Evolutionary conservation across 495 filamentous ascomycete species (phyloP), one percentile per base, ranked within the genome.

Genomic region (Aspergillus indologenus): DNA sequence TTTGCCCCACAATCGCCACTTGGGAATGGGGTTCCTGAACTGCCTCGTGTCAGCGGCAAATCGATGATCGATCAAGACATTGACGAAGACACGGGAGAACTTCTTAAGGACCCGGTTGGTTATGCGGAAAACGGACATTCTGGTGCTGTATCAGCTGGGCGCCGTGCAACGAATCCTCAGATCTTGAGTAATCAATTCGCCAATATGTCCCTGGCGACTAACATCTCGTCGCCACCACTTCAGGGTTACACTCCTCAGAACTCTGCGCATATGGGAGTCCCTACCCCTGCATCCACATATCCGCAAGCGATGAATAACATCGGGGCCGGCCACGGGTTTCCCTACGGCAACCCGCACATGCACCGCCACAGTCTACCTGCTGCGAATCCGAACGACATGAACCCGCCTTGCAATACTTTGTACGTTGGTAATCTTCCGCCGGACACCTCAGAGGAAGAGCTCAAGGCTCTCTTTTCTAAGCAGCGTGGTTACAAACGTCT

Each of bases 401-500:
- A 98, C 69, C 95, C 94, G 2, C 94, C 94, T 8, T 98, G 95
- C 79, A 98, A 98, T 71, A 98, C 94, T 3, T 80, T 98, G 20
- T 98, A 98, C 67, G 95, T 98, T 26, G 94, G 94, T 20, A 98
- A 98, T 66, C 81, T 98, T 44, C 94, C 94, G 0, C 85, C 92
- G 47, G 90, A 96, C 67, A 96, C 94, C 0, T 94, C 90, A 0
- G 94, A 98, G 67, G 95, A 98, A 65, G 94, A 98, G 69, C 81
- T 98, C 48, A 98, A 98, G 72, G 87, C 89, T 15, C 82, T 98
- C 70, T 98, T 98, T 68, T 91, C 87, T 45, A 94, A 93, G 71
- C 90, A 95, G 64, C 90, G 92, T 34, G 94, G 94, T 17, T 98
- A 98, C 72, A 98, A 96, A 76, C 82, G 94, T 42, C 86, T 98